Percentiles rank a stretch among this genome's conserved stretches.
These are phyloP conservation scores for Sequoia sempervirens DNA, from an alignment of 75 land plant species.

Conservation along the genomic window DNA sequence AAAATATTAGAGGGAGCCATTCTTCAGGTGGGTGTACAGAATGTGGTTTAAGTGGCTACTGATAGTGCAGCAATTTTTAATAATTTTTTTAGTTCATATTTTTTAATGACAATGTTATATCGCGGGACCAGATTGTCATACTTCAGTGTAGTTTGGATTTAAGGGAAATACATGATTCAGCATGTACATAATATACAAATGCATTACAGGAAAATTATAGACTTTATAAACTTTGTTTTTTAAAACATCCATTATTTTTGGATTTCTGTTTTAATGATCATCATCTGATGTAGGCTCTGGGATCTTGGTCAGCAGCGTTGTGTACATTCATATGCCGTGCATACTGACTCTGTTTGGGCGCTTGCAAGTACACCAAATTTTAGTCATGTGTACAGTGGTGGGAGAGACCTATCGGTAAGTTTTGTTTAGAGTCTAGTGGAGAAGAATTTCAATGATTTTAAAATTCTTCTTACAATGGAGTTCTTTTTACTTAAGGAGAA, in stretches of 20 bases:
- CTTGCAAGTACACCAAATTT: slow-evolving; percentile 94
- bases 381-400: slow-evolving; percentile 96
- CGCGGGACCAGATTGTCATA: background rate
- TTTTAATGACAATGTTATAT: background rate
- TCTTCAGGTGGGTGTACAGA: too few relatives aligned
- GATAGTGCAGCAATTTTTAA: too few relatives aligned
- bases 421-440: background rate
- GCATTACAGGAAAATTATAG: background rate
- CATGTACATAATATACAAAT: background rate
- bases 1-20: too few relatives aligned
- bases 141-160: background rate
- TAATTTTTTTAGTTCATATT: too few relatives aligned
- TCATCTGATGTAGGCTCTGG: slow-evolving; percentile 64
- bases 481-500: background rate
- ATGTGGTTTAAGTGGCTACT: background rate
- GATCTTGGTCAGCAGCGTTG: slow-evolving; percentile 99
- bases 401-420: slow-evolving; percentile 88
- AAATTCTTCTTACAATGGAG: background rate
- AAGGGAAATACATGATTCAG: background rate
- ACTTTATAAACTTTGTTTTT: background rate
- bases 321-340: slow-evolving; percentile 98
- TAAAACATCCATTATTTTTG: background rate
- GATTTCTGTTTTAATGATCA: background rate
- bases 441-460: background rate
- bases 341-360: slow-evolving; percentile 98